These are phyloP conservation scores for Aureobasidium sp. DNA, from an alignment of 2,329 filamentous ascomycete species.

Conservation along the genomic window DNA sequence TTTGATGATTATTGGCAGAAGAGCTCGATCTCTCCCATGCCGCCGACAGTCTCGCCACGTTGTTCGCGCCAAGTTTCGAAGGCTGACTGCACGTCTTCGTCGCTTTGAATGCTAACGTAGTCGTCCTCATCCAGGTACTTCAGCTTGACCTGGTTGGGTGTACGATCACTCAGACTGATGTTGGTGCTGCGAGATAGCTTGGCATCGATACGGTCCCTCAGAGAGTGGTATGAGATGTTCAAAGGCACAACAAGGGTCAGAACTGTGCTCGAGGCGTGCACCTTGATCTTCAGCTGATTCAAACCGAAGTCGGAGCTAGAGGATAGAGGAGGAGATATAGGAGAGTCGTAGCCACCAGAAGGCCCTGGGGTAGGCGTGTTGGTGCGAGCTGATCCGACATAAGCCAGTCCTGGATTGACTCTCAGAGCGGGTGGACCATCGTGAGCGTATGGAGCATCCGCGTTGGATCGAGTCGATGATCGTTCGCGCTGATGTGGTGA, in stretches of 20 bases:
- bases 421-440: constrained; percentile 41
- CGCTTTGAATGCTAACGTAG: constrained; percentile 85
- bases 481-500: constrained; percentile 63
- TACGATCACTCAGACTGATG: constrained; percentile 65
- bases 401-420: constrained; percentile 7
- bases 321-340: constrained; percentile 38
- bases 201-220: constrained; percentile 92
- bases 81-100: constrained; percentile 92
- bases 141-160: constrained; percentile 58
- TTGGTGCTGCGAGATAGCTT: constrained; percentile 83
- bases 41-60: constrained; percentile 49
- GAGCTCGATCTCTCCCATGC: constrained; percentile 82
- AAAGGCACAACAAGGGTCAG: constrained; percentile 93
- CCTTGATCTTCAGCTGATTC: constrained; percentile 85
- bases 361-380: constrained; percentile 1
- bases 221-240: constrained; percentile 87
- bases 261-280: constrained; percentile 85
- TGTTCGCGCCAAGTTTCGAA: constrained; percentile 91
- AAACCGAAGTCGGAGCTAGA: constrained; percentile 17
- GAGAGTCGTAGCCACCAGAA: constrained; percentile 16
- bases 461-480: constrained; percentile 18
- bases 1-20: constrained; percentile 54
- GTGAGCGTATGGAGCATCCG: constrained; percentile 30
- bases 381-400: background rate
- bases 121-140: constrained; percentile 91